Evolutionary conservation across 2,329 filamentous ascomycete genomes (phyloP).

Genomic region (Mollisiaceae sp.): DNA sequence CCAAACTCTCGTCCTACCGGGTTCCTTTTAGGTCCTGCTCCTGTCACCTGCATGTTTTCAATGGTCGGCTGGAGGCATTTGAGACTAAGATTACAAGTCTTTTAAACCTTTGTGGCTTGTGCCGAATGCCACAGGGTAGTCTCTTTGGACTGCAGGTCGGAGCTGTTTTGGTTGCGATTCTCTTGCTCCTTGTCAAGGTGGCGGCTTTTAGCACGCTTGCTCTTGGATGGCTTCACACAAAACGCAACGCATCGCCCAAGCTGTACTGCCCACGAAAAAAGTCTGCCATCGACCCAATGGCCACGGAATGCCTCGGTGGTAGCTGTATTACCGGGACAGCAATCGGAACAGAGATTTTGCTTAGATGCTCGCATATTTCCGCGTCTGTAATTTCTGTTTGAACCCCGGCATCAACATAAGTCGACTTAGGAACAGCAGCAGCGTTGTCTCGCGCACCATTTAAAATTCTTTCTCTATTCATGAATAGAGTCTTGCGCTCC

Average conservation of each 20-base stretch:
- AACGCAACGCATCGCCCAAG: constrained; percentile 30
- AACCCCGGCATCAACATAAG: not conserved
- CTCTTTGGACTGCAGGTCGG: too few species aligned
- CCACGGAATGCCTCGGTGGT: constrained; percentile 9
- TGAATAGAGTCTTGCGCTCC: constrained; percentile 14
- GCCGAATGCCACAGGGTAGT: too few species aligned
- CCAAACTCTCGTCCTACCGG: not conserved
- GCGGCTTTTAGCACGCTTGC: not conserved
- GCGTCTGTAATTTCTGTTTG: constrained; percentile 2
- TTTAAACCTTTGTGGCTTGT: not conserved
- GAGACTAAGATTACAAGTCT: not conserved
- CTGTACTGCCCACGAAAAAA: constrained; percentile 26
- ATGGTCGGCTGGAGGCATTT: not conserved
- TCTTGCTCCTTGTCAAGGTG: not conserved
- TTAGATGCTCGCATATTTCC: not conserved
- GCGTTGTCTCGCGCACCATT: not conserved
- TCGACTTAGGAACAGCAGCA: not conserved
- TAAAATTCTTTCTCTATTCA: constrained; percentile 6
- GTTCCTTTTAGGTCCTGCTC: not conserved
- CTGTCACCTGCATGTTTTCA: not conserved
- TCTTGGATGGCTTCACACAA: constrained; percentile 19
- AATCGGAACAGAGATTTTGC: not conserved
- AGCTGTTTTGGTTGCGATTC: too few species aligned
- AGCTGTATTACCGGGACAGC: not conserved
- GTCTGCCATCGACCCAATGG: constrained; percentile 29